Conservation (phyloP, 2,329 filamentous ascomycete species). For the Aureobasidium sp. region DNA sequence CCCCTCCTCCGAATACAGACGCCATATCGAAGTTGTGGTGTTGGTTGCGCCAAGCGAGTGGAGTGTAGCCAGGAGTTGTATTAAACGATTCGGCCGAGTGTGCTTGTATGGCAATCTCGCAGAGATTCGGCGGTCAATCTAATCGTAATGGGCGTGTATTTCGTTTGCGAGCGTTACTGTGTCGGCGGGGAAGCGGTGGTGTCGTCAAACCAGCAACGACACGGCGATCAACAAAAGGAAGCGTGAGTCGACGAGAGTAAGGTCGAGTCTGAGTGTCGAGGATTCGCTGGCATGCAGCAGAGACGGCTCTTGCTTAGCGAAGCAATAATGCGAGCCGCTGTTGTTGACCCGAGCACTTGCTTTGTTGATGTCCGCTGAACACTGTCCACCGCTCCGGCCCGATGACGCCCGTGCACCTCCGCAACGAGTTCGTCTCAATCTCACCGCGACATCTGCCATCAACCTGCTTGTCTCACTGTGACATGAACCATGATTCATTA, state of each 20-base stretch:
- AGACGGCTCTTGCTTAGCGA: background rate
- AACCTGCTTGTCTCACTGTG: background rate
- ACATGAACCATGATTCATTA: background rate
- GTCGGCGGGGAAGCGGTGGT: background rate
- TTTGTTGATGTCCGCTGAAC: background rate
- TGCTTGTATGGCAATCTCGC: background rate
- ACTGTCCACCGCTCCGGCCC: background rate
- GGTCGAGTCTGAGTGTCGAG: background rate
- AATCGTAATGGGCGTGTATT: background rate
- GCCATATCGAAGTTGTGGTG: constrained; percentile 5
- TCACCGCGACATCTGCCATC: background rate
- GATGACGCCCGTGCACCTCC: background rate
- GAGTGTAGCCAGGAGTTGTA: background rate
- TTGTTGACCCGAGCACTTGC: background rate
- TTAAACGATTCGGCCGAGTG: background rate
- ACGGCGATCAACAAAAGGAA: background rate
- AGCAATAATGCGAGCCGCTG: constrained; percentile 4
- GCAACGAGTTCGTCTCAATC: no score
- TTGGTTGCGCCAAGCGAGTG: background rate
- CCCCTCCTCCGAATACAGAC: constrained; percentile 12
- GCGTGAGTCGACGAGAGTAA: background rate
- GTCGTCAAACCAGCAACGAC: constrained; percentile 8
- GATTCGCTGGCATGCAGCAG: background rate
- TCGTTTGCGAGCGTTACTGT: constrained; percentile 4
- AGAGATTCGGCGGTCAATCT: background rate